Evolutionary conservation across 495 filamentous ascomycete genomes (phyloP), one percentile per base, ranked within the genome.

Genomic region (Neurospora hispaniola): DNA sequence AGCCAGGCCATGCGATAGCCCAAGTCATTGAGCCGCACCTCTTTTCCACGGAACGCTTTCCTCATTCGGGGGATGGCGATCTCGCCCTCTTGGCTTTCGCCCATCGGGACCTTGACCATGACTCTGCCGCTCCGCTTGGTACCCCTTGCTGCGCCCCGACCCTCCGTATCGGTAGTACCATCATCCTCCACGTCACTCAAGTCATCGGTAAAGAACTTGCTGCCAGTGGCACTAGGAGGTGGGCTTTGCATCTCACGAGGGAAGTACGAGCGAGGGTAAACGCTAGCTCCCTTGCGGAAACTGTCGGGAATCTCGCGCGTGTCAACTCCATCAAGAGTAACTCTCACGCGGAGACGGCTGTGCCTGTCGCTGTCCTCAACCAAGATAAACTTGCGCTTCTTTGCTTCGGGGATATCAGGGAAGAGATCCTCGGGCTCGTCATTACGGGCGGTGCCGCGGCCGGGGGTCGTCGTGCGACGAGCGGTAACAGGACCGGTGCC

Each of bases 1-100:
- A 92, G 89, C 96, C 96, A 99, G 59, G 91, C 93, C 90, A 99
- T 96, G 18, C 95, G 88, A 78, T 96, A 98, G 0, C 94, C 96
- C 69, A 98, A 80, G 78, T 98, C 94, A 77, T 99, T 99, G 74
- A 99, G 79, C 69, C 91, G 84, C 5, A 94, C 88, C 79, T 99
- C 95, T 81, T 93, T 94, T 54, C 84, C 88, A 69, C 92, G 88
- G 70, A 88, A 87, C 54, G 85, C 82, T 71, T 86, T 86, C 23
- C 89, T 89, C 74, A 94, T 86, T 59, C 89, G 85, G 27, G 95
- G 94, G 27, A 95, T 90, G 0, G 89, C 87, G 44, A 96, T 84
- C 70, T 91, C 88, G 42, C 84, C 85, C 70, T 94, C 91, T 43
- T 78, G 78, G 46, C 79, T 75, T 40, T 97, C 94, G 18, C 91